Evolutionary conservation across 2,329 filamentous ascomycete genomes (phyloP), one percentile per base, ranked within the genome.

Genomic region (Fusarium sublunatum): DNA sequence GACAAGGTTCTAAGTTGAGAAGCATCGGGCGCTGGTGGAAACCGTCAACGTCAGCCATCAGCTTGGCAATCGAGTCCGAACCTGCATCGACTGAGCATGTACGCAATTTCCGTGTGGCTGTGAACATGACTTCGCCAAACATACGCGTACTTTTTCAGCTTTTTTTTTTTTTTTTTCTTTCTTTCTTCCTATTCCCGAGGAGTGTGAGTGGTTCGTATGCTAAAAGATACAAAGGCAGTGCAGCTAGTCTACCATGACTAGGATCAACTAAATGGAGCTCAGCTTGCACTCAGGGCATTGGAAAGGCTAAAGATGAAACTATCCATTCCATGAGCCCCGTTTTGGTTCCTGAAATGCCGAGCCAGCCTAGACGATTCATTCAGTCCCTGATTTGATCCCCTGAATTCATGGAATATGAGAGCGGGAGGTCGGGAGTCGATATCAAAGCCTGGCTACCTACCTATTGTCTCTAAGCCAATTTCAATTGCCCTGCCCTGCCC

Each of bases 41-140:
- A 57, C 58, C 41, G 54, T 57, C 54, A 58, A 67, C 68, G 68
- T 70, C 64, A 71, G 65, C 69, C 58, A 43, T 58, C 34, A 54
- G 55, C 63, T 68, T 68, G 64, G 67, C 67, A 65, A 62, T 58
- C 60, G 53, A 57, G 29, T 44, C 41, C 38, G 48, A 55, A 34
- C 38, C 38, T 39, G 42, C 32, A 51, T 58, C 49, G 19, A 19
- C 19, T 52, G 36, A 55, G 29, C 29, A 53, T 53, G 36, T 61
- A 51, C 57, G 64, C 49, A 56, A 61, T 54, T 46, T 40, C 39
- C 45, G 31, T 46, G 68, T 69, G 68, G 68, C 68, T 69, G 66
- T 69, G 68, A 61, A 43, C 46, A 39, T 43, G 45, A 48, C 53
- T 53, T 66, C 57, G 64, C 61, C 58, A 69, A 41, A 67, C 51